Percentiles rank a stretch among this genome's conserved stretches.
Conservation (phyloP, 78 protist genomes). For the Guillardia theta region DNA sequence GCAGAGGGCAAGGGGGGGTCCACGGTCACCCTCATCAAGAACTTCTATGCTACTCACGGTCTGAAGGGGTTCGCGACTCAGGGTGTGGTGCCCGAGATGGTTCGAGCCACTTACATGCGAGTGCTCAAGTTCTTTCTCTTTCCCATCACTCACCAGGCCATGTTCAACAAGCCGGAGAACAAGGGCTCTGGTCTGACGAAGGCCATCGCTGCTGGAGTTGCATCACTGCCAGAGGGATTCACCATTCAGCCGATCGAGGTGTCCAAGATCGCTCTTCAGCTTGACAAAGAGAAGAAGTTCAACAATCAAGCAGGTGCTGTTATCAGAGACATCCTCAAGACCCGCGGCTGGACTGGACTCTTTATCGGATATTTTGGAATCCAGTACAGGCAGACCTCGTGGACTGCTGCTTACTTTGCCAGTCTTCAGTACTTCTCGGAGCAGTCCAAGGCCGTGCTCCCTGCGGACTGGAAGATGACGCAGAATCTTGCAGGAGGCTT, state of each 20-base stretch:
- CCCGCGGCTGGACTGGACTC: slow-evolving; percentile 21
- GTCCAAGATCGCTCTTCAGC: neutral
- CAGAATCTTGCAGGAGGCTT: slow-evolving; percentile 19
- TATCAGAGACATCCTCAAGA: neutral
- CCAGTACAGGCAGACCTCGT: slow-evolving; percentile 25
- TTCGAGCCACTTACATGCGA: slow-evolving; percentile 25
- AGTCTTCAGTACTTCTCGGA: neutral
- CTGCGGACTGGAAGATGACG: neutral
- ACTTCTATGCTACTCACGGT: neutral
- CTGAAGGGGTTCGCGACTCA: slow-evolving; percentile 19
- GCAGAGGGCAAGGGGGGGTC: neutral
- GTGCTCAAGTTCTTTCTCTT: slow-evolving; percentile 30
- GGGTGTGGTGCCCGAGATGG: slow-evolving; percentile 23
- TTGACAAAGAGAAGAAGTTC: neutral
- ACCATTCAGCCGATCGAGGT: slow-evolving; percentile 28
- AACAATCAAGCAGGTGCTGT: neutral
- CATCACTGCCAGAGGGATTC: slow-evolving; percentile 7
- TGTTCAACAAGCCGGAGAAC: neutral
- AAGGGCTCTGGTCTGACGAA: neutral
- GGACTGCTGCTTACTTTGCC: slow-evolving; percentile 22
- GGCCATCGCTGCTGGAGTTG: slow-evolving; percentile 8
- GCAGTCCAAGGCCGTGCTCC: neutral
- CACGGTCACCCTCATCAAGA: neutral
- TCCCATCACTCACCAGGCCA: slow-evolving; percentile 21
- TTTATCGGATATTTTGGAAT: slow-evolving; percentile 14